phyloP scores from a whole-genome alignment of 106 monocot species.

The Dioscorea dumetorum region DNA sequence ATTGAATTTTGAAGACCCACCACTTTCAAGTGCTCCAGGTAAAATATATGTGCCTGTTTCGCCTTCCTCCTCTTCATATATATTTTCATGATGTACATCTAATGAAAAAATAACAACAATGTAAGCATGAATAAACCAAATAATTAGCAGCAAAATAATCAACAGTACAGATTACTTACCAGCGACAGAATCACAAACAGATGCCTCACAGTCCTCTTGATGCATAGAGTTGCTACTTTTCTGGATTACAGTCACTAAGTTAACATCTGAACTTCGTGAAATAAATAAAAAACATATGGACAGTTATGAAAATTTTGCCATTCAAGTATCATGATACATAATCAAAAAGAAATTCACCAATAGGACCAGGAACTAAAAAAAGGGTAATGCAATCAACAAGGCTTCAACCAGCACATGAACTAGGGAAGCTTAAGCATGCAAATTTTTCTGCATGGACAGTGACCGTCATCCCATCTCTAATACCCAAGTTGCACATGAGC shows the following conservation, averaged over 20 bases:
- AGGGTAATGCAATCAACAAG: no score
- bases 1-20: constrained; percentile 39
- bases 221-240: constrained; percentile 35
- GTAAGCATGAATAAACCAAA: neutral
- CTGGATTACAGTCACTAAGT: constrained; percentile 29
- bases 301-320: no score
- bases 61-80: constrained; percentile 79
- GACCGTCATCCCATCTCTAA: no score
- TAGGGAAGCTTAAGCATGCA: no score
- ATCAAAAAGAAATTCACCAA: no score
- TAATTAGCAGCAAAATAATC: neutral
- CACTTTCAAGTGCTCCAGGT: constrained; percentile 35
- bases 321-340: no score
- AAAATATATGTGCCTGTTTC: constrained; percentile 41
- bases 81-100: constrained; percentile 43
- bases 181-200: constrained; percentile 45
- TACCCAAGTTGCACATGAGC: no score
- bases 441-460: no score
- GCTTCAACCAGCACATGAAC: no score
- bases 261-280: neutral
- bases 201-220: constrained; percentile 53
- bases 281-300: no score
- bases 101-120: neutral
- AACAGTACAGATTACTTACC: constrained; percentile 26
- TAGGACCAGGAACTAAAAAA: no score